Evolutionary conservation across 805 yeast species (phyloP).

Genomic region (Hanseniaspora meyeri): DNA sequence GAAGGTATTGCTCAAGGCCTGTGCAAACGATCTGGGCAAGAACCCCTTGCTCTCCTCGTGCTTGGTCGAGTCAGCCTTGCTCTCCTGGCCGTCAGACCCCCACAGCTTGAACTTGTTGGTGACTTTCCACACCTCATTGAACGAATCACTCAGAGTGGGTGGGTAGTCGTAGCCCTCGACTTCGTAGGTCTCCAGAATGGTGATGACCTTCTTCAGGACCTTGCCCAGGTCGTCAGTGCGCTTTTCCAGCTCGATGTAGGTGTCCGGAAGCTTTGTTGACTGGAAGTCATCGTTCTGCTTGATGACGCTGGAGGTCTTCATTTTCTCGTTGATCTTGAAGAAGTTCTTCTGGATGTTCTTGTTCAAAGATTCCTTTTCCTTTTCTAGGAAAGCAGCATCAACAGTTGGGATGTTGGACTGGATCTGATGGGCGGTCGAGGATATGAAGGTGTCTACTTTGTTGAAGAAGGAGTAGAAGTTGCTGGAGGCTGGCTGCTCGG

Average conservation of each 20-base stretch:
- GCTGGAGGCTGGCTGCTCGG: background rate
- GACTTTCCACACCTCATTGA: constrained; percentile 26
- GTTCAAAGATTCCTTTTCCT: constrained; percentile 8
- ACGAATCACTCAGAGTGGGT: constrained; percentile 59
- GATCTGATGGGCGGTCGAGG: constrained; percentile 12
- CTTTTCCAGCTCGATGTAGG: constrained; percentile 54
- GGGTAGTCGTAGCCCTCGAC: constrained; percentile 74
- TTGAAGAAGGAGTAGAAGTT: constrained; percentile 13
- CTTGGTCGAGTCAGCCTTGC: constrained; percentile 1
- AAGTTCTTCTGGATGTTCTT: constrained; percentile 13
- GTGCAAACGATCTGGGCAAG: constrained; percentile 61
- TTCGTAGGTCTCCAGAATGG: constrained; percentile 51
- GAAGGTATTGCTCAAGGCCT: constrained; percentile 51
- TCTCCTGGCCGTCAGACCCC: constrained; percentile 14
- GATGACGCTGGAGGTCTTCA: constrained; percentile 9
- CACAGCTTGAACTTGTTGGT: constrained; percentile 21
- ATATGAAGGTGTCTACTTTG: constrained; percentile 12
- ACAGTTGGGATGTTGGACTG: constrained; percentile 12
- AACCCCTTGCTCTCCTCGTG: constrained; percentile 14
- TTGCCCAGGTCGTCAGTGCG: constrained; percentile 53
- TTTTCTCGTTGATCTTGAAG: constrained; percentile 10
- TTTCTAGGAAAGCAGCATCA: constrained; percentile 5
- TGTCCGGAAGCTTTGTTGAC: constrained; percentile 55
- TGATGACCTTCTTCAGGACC: constrained; percentile 42
- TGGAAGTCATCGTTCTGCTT: constrained; percentile 4